Conservation (phyloP, 2,329 filamentous ascomycete genomes). For the Seiridium unicorne region DNA sequence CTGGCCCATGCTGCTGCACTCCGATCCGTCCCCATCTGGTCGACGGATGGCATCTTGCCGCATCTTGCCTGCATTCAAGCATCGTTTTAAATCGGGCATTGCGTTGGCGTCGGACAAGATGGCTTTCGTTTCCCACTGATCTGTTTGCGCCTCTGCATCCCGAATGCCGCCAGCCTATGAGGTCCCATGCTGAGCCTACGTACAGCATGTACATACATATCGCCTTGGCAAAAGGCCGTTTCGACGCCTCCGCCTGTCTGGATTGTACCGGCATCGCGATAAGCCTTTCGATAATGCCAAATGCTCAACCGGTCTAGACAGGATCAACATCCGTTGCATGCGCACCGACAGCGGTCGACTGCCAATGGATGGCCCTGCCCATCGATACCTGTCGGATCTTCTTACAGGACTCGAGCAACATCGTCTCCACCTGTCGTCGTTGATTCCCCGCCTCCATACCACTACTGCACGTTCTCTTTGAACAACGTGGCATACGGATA, state of each 20-base stretch:
- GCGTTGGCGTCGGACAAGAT: not conserved
- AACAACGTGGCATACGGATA: constrained; percentile 5
- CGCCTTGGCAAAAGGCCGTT: not conserved
- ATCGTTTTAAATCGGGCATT: not conserved
- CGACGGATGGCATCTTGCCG: constrained; percentile 8
- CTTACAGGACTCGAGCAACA: not conserved
- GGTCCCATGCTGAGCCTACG: not conserved
- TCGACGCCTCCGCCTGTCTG: not conserved
- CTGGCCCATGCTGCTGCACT: not conserved
- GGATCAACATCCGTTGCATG: not conserved
- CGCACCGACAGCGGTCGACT: not conserved
- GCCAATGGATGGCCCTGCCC: not conserved
- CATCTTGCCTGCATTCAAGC: constrained; percentile 3
- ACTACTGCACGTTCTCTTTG: not conserved
- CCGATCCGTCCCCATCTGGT: not conserved
- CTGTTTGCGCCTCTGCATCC: not conserved
- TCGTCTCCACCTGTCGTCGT: not conserved
- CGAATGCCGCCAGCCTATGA: constrained; percentile 8
- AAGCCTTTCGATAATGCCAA: not conserved
- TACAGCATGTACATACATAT: not conserved
- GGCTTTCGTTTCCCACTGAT: not conserved
- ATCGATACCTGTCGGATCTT: not conserved
- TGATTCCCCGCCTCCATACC: not conserved
- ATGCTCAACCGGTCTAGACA: constrained; percentile 4
- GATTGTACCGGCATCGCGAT: not conserved